These are phyloP conservation scores for Auriscalpium orientale DNA, from an alignment of 768 basidiomycete species.

Conservation along the genomic window DNA sequence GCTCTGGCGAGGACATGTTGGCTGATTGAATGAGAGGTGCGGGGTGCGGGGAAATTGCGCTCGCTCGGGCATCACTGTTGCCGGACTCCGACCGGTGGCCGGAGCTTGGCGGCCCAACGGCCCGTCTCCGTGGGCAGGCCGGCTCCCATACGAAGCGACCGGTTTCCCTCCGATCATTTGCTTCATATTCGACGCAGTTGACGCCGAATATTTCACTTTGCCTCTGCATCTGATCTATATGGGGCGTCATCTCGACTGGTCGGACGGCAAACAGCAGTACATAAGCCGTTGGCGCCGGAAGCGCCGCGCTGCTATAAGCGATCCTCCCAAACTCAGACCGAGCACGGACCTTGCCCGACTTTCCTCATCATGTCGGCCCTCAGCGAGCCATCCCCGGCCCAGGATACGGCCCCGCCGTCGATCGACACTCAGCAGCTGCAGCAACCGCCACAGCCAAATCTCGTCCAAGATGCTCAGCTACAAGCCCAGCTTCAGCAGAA, in stretches of 20 bases:
- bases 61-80: too few species aligned
- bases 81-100: background rate
- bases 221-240: too few species aligned
- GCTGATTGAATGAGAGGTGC: background rate
- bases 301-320: constrained; percentile 9
- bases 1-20: constrained; percentile 29
- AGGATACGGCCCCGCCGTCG: constrained; percentile 49
- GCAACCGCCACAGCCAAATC: constrained; percentile 9
- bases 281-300: constrained; percentile 2
- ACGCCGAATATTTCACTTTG: too few species aligned
- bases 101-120: background rate
- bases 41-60: background rate
- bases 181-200: background rate
- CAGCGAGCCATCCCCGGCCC: constrained; percentile 62
- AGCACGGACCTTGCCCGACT: constrained; percentile 9
- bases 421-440: constrained; percentile 54
- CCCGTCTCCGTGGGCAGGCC: constrained; percentile 7
- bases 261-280: constrained; percentile 13
- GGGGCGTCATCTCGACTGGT: background rate
- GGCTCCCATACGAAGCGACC: constrained; percentile 9
- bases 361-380: constrained; percentile 60
- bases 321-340: background rate
- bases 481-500: constrained; percentile 20
- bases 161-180: background rate
- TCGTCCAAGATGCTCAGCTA: constrained; percentile 24